A percentile compares a stretch with the other conserved stretches of the same genome.
Evolutionary conservation across 2,329 filamentous ascomycete genomes (phyloP).

Genomic region (Arthrocladium fulminans): DNA sequence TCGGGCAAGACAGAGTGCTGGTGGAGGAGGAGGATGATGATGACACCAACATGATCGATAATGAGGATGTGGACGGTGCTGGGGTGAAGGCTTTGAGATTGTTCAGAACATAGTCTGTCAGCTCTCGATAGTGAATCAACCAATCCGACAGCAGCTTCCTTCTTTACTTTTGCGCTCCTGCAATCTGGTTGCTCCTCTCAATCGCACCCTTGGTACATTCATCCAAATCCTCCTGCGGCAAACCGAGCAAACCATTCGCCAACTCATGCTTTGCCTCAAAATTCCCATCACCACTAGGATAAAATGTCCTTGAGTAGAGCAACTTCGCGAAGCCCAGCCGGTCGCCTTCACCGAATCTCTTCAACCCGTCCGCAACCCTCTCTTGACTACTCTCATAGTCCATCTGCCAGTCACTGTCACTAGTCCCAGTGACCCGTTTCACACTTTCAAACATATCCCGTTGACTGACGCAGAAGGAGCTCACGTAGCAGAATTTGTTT

Average conservation of each 20-base stretch:
- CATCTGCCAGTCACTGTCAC: slow-evolving; percentile 54
- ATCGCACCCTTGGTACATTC: slow-evolving; percentile 41
- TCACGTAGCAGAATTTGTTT: slow-evolving; percentile 45
- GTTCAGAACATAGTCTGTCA: slow-evolving; percentile 22
- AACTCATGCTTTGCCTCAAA: slow-evolving; percentile 16
- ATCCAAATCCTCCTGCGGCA: slow-evolving; percentile 24
- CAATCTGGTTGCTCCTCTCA: slow-evolving; percentile 26
- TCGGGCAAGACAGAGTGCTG: slow-evolving; percentile 61
- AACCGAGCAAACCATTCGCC: slow-evolving; percentile 19
- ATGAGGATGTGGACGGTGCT: slow-evolving; percentile 13
- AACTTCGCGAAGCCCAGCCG: slow-evolving; percentile 38
- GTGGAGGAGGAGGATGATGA: slow-evolving; percentile 42
- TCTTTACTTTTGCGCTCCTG: slow-evolving; percentile 19
- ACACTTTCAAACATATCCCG: slow-evolving; percentile 57
- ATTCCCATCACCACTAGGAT: slow-evolving; percentile 31
- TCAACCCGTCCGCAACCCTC: slow-evolving; percentile 42
- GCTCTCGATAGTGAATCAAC: not conserved
- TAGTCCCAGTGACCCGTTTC: slow-evolving; percentile 49
- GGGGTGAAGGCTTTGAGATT: slow-evolving; percentile 29
- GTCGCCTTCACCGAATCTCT: slow-evolving; percentile 37
- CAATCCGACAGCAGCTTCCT: not conserved
- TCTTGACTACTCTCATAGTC: slow-evolving; percentile 38
- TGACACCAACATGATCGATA: slow-evolving; percentile 22
- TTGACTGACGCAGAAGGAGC: slow-evolving; percentile 52
- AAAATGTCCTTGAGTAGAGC: slow-evolving; percentile 52